Evolutionary conservation across 768 basidiomycete species (phyloP), one percentile per base, ranked within the genome.

Genomic region (Pulveroboletus sp.): DNA sequence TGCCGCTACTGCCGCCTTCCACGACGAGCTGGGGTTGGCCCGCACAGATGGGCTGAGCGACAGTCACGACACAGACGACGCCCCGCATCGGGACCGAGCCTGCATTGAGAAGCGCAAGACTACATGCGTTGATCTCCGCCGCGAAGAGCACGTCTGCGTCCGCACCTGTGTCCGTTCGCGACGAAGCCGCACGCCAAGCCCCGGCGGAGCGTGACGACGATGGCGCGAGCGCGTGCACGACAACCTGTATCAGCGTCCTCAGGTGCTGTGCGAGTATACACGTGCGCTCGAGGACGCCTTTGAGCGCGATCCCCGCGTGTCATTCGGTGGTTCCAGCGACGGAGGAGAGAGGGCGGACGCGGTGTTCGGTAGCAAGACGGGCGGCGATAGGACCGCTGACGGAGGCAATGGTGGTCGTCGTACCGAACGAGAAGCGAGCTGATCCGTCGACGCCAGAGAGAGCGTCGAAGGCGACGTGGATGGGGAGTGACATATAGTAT

Each of bases 311-410:
- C 0, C 77, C 77, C 32, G 83, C 64, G 0, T 79, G 70, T 61
- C 85, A 89, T 31, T 86, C 76, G 49, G 84, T 74, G 8, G 86
- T 87, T 4, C 81, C 84, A 8, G 90, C 76, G 10, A 89, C 73
- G 27, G 27, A 28, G 27, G 27, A 28, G 27, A 28, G 27, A 28
- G 91, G 89, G 3, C 89, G 78, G 8, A 89, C 73, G 41, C 72
- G 79, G 30, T 80, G 76, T 69, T 93, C 91, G 8, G 77, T 67
- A 3, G 81, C 78, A 8, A 82, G 71, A 15, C 88, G 76, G 43
- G 84, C 84, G 56, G 91, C 83, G 38, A 91, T 83, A 17, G 90
- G 90, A 0, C 91, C 90, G 10, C 87, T 88, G 33, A 90, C 65
- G 6, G 89, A 89, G 8, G 84, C 81, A n/a, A 90, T 65, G 4